These are phyloP conservation scores for Ustanciosporium gigantosporum DNA, from an alignment of 1,284 basidiomycete species.

Conservation along the genomic window DNA sequence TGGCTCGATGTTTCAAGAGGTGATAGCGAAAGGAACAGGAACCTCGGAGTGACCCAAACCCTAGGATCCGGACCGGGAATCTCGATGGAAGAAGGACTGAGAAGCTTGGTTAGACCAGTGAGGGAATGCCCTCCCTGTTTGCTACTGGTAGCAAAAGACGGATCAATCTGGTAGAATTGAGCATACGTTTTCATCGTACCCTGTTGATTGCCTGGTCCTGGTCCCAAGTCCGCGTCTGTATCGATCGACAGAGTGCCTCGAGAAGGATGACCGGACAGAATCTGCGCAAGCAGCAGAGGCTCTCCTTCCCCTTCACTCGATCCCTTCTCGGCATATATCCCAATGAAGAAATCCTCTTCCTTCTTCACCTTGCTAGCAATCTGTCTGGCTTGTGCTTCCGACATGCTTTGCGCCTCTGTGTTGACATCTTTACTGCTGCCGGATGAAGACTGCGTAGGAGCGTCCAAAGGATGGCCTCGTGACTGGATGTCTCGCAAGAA, in stretches of 20 bases:
- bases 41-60: constrained; percentile 39
- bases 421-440: constrained; percentile 13
- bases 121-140: constrained; percentile 2
- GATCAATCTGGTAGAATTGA: constrained; percentile 32
- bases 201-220: constrained; percentile 68
- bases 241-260: constrained; percentile 76
- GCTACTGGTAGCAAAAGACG: constrained; percentile 2
- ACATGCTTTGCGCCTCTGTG: constrained; percentile 23
- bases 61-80: constrained; percentile 42
- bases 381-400: constrained; percentile 21
- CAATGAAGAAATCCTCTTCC: constrained; percentile 73
- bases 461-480: constrained; percentile 27
- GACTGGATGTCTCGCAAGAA: constrained; percentile 69
- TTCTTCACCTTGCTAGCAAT: constrained; percentile 63
- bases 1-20: not conserved
- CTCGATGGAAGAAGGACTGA: constrained; percentile 27
- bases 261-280: constrained; percentile 78
- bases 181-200: constrained; percentile 36
- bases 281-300: constrained; percentile 51
- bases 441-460: no score
- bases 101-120: constrained; percentile 16
- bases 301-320: not conserved
- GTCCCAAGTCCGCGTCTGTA: constrained; percentile 67
- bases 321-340: constrained; percentile 47
- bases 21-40: constrained; percentile 38